A percentile compares a stretch with the other conserved stretches of the same genome.
These are phyloP conservation scores for Epichloe brachyelytri DNA, from an alignment of 2,329 filamentous ascomycete species.

Conservation along the genomic window DNA sequence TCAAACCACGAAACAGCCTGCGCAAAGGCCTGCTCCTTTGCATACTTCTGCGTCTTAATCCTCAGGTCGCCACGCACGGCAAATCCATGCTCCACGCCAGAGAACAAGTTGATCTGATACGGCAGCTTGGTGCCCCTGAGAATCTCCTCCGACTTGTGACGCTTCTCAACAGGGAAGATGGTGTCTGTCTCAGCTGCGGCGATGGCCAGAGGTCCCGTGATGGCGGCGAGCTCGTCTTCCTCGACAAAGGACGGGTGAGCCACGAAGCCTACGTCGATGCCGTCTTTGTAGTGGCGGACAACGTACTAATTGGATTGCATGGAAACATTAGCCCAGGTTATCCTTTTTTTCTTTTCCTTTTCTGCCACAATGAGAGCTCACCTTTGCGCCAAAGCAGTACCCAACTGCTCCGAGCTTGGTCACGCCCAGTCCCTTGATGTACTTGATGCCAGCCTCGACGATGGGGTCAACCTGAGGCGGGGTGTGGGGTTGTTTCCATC, in stretches of 20 bases:
- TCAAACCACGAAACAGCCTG: conserved; percentile 70
- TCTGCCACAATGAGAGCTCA: conserved; percentile 14
- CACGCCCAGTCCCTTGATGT: conserved; percentile 39
- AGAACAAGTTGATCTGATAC: conserved; percentile 61
- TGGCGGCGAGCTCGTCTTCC: conserved; percentile 43
- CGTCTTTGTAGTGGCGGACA: conserved; percentile 47
- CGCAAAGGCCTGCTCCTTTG: conserved; percentile 65
- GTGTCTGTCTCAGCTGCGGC: conserved; percentile 49
- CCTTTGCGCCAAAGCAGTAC: conserved; percentile 54
- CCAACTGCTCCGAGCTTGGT: conserved; percentile 43
- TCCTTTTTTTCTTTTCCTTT: neutral
- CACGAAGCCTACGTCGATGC: conserved; percentile 44
- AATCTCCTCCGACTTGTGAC: conserved; percentile 45
- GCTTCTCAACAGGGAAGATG: conserved; percentile 43
- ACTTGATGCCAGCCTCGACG: conserved; percentile 31
- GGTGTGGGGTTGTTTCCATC: conserved; percentile 33
- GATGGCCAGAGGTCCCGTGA: conserved; percentile 45
- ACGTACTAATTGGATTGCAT: conserved; percentile 39
- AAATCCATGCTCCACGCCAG: conserved; percentile 60
- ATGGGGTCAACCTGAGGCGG: conserved; percentile 21
- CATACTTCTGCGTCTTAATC: conserved; percentile 43
- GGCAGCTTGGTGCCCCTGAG: conserved; percentile 37
- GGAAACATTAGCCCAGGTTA: neutral
- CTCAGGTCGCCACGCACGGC: conserved; percentile 51
- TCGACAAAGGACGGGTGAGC: conserved; percentile 53